phyloP scores from a whole-genome alignment of 352 stramenopile species.

The Pythium utonaiense region DNA sequence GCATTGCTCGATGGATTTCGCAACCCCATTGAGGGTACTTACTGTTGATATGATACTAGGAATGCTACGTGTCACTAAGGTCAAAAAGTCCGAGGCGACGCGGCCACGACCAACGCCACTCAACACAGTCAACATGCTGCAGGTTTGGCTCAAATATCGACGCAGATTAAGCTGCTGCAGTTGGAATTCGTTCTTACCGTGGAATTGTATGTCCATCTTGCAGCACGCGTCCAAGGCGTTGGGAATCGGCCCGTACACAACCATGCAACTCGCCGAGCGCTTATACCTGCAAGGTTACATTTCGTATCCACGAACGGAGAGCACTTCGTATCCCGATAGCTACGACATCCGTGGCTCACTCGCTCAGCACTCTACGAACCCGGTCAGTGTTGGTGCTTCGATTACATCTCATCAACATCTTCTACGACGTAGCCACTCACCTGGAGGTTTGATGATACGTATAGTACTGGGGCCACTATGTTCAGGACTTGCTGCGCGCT shows the following conservation, averaged over 20 bases:
- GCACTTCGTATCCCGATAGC: constrained; percentile 73
- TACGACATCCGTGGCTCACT: constrained; percentile 62
- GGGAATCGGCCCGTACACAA: constrained; percentile 64
- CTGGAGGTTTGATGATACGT: too few relatives aligned
- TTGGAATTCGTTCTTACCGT: too few relatives aligned
- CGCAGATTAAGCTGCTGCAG: too few relatives aligned
- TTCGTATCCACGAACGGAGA: constrained; percentile 87
- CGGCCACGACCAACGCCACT: constrained; percentile 44
- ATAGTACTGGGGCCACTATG: constrained; percentile 27
- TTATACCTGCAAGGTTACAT: constrained; percentile 88
- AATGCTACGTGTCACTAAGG: constrained; percentile 12
- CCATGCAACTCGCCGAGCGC: constrained; percentile 75
- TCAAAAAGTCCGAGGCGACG: constrained; percentile 27
- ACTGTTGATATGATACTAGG: neutral
- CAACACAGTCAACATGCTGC: constrained; percentile 47
- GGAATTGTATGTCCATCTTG: too few relatives aligned
- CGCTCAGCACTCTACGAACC: neutral
- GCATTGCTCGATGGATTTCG: too few relatives aligned
- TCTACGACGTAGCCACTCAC: too few relatives aligned
- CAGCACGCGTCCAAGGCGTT: constrained; percentile 65
- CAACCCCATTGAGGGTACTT: too few relatives aligned
- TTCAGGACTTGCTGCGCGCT: constrained; percentile 20
- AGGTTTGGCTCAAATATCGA: too few relatives aligned
- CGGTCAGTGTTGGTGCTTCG: too few relatives aligned
- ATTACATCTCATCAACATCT: too few relatives aligned